Base-by-base conservation (phyloP, 805 yeast species). In the Novakomyces olei region DNA sequence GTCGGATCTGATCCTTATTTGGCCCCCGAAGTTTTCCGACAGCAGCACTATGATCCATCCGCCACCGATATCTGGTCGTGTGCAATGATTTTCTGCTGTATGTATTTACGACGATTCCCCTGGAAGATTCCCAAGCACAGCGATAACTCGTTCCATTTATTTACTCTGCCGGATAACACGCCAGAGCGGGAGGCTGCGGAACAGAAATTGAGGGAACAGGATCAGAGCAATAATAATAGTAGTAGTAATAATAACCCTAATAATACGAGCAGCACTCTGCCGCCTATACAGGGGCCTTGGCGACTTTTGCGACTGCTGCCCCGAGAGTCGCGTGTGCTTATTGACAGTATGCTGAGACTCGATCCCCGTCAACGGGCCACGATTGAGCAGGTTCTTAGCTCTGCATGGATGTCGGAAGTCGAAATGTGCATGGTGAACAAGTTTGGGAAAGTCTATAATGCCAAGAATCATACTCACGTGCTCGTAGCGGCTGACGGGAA, bases 1-100 rank as follows among this genome's bases (percentile, higher is more conserved):
- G 92, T 85, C 8, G 98, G 98, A 10, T 76, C 92, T 2, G 98
- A 85, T 51, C 96, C 98, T 2, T 85, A 85, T 47, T 56, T 85
- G 39, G 88, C 95, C 0, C 96, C 96, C 0, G 98, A 85, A 50
- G 83, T 85, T 27, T 61, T 85, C 35, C 47, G 55, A 15, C 54
- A 55, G 34, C 40, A 46, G 26, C 51, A 51, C 15, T 85, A 85
- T 50, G 94, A 85, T 50, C 88, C 95, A 14, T 66, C 88, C 33
- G 71, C 74, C 4, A 79, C 72, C 2, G 98, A 85, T 49, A 67
- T 83, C 15, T 85, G 98, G 98, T 78, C 93, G 1, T 58, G 79
- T 34, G 96, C 92, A 0, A 78, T 85, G 19, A 79, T 88, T 34
- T 85, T 65, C 48, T 80, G 92, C 50, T 83, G 96, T 54, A 77